Evolutionary conservation across 495 filamentous ascomycete genomes (phyloP), one percentile per base, ranked within the genome.

Genomic region (Hypoxylon fragiforme): DNA sequence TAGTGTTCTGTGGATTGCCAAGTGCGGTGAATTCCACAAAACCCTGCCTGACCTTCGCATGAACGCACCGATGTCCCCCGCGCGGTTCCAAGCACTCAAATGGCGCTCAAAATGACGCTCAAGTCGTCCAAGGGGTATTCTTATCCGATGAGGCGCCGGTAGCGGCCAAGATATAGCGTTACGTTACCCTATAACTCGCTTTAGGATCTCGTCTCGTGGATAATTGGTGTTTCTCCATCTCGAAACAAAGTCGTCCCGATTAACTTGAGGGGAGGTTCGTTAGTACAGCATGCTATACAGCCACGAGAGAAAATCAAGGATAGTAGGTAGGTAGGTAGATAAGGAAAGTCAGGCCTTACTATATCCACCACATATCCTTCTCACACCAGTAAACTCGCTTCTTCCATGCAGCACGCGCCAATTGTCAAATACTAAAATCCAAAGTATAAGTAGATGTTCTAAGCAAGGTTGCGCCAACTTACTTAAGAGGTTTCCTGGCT

Each of bases 371-470:
- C 90, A 95, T 69, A 97, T 87, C 58, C 91, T 84, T 58, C 92
- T 76, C 62, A 86, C 86, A 13, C 92, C 92, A 6, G 81, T 86
- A 63, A 96, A 97, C 11, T 82, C 79, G 15, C 81, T 80, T 55
- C 92, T 77, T 2, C 91, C 92, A 69, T 97, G 92, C 38, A 97
- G 70, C 48, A 95, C 89, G 51, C 92, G 80, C 91, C 91, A 97
- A 64, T 97, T 97, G 68, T 97, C 90, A 66, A 97, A 96, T 14
- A 96, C 86, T 90, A 47, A 34, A 16, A 3, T 19, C 34, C 5
- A 11, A 19, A 1, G 35, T 63, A n/a, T 67, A 44, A 15, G 44
- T 13, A 36, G 39, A 43, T 50, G 18, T 14, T 11, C 28, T 19
- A 39, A 6, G 44, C 3, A 15, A 22, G 20, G 13, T 3, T 30